Base-by-base conservation (phyloP, 2,329 filamentous ascomycete genomes). In the Tolypocladium tropicale region DNA sequence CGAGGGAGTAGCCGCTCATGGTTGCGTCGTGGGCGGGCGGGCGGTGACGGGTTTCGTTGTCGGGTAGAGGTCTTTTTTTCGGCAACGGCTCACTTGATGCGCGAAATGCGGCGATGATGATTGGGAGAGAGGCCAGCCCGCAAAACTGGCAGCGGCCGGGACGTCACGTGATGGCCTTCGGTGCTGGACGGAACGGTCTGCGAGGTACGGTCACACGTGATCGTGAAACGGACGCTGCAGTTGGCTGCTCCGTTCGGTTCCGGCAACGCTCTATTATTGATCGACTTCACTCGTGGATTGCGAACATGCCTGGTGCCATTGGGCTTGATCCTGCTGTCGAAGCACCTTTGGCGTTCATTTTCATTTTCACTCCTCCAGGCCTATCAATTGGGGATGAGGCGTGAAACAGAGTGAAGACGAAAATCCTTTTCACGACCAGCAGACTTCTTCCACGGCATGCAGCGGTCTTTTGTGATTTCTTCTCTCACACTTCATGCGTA, bases 1-100 rank as follows among this genome's bases (percentile, higher is more conserved):
- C 83, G 74, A 81, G 69, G 79, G 86, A 83, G 69, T 83, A 81
- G 72, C 85, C 86, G 86, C 90, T 88, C 72, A 70, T 82, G 65
- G 64, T 63, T 66, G 66, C 67, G 64, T 64, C 61, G 63, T 61
- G 62, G 55, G 59, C 53, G 53, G 57, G 56, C 56, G 18, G 28
- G 28, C 32, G 28, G 46, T 49, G 46, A 10, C 46, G 46, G 46
- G n/a, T n/a, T 32, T 50, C 46, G 46, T 33, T 50, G 28, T 50
- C 28, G n/a, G 28, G 18, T 5, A 32, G 55, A 49, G 56, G 57
- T 56, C 52, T 56, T 54, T 57, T 57, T 61, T 56, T 61, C 59
- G 61, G 59, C 28, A 50, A 32, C 46, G 59, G 60, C 61, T 62
- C 53, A 43, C 54, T 54, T 59, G 49, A 67, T 70, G 67, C 65